These are phyloP conservation scores for Cladosporium phlei DNA, from an alignment of 2,329 filamentous ascomycete species.

Conservation along the genomic window DNA sequence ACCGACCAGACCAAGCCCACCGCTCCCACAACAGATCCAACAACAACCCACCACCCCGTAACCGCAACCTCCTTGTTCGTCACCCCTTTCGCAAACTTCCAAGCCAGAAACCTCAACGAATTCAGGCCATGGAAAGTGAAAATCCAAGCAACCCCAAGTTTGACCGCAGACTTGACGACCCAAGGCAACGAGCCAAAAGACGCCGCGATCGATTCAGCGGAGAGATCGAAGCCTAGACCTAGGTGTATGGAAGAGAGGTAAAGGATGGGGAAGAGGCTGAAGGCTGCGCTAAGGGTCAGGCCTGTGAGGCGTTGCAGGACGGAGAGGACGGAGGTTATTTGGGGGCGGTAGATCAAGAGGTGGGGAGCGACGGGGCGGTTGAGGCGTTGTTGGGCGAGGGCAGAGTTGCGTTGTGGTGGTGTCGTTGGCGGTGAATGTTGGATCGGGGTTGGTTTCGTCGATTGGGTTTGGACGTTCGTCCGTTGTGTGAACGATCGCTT, in stretches of 20 bases:
- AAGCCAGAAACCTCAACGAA: not conserved
- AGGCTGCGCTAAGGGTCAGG: not conserved
- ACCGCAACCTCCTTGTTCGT: not conserved
- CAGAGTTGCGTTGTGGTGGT: too few species aligned
- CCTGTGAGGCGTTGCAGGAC: slow-evolving; percentile 7
- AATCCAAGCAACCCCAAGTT: not conserved
- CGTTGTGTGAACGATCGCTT: too few species aligned
- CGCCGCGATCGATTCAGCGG: not conserved
- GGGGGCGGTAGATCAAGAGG: slow-evolving; percentile 8
- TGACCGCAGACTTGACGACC: not conserved
- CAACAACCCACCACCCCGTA: slow-evolving; percentile 3
- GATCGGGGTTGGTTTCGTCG: too few species aligned
- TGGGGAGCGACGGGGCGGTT: slow-evolving; percentile 2
- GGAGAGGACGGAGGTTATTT: slow-evolving; percentile 9
- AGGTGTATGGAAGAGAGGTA: not conserved
- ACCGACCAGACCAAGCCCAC: not conserved
- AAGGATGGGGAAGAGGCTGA: slow-evolving; percentile 5
- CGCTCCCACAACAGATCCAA: not conserved
- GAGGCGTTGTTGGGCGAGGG: slow-evolving; percentile 6
- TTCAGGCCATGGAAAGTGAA: slow-evolving; percentile 3
- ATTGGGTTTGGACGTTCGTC: too few species aligned
- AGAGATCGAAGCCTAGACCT: slow-evolving; percentile 2
- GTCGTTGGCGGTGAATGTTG: too few species aligned
- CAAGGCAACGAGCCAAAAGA: not conserved
- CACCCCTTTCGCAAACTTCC: not conserved